Evolutionary conservation across 2,329 filamentous ascomycete genomes (phyloP).

Genomic region (Emmonsia crescens): DNA sequence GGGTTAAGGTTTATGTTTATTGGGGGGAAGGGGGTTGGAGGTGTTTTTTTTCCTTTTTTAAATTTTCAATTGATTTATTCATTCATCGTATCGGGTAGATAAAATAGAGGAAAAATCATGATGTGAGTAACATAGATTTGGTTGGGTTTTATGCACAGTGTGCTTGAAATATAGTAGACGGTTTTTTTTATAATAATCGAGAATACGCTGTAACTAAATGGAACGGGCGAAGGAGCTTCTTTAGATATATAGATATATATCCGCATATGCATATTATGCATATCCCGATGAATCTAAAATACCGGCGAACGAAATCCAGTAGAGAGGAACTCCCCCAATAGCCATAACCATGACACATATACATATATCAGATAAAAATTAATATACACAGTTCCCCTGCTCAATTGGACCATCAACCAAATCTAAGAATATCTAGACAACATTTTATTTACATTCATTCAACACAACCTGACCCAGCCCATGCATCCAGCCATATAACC

Average conservation of each 20-base stretch:
- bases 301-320: too few species aligned
- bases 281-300: background rate
- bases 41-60: constrained; percentile 13
- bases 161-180: background rate
- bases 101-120: background rate
- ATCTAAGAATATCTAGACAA: background rate
- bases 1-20: background rate
- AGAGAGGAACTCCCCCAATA: too few species aligned
- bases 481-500: too few species aligned
- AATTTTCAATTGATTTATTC: background rate
- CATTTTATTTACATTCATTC: background rate
- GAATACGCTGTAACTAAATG: too few species aligned
- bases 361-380: background rate
- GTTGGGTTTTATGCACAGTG: background rate
- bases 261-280: too few species aligned
- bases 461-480: background rate
- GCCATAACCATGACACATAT: too few species aligned
- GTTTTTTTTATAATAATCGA: too few species aligned
- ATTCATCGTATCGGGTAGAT: background rate
- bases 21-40: background rate
- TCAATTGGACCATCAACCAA: background rate
- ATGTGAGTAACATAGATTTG: background rate
- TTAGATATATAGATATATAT: too few species aligned
- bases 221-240: too few species aligned
- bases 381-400: background rate